Conservation (phyloP, 176 grass and related monocot genomes). For the Avena insularis region DNA sequence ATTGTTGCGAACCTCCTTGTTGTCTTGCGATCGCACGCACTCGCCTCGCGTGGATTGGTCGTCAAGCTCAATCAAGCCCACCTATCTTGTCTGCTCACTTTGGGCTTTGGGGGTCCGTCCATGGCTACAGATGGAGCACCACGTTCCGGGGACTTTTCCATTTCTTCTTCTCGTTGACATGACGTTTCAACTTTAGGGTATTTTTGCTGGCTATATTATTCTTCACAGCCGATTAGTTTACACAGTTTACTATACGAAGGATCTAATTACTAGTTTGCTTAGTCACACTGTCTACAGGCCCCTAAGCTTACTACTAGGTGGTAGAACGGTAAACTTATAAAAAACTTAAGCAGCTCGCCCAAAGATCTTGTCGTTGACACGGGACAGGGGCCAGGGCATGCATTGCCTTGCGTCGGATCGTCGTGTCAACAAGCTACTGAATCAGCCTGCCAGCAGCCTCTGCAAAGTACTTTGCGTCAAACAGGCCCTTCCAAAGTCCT, state of each 20-base stretch:
- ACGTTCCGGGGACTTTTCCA: too few species aligned
- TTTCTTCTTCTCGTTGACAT: too few species aligned
- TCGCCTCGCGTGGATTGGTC: conserved; percentile 10
- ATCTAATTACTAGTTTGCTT: too few species aligned
- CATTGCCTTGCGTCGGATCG: background rate
- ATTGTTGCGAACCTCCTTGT: conserved; percentile 56
- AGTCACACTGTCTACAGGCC: too few species aligned
- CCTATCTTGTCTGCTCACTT: conserved; percentile 49
- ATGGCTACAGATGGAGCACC: background rate
- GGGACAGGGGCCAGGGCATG: background rate
- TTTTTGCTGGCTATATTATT: too few species aligned
- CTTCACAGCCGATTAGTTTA: too few species aligned
- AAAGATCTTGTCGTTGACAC: background rate
- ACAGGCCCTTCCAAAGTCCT: conserved; percentile 36
- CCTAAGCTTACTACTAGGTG: background rate
- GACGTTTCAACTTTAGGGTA: too few species aligned
- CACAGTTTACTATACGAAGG: too few species aligned
- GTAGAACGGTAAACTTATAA: too few species aligned
- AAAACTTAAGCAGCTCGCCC: too few species aligned
- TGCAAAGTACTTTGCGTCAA: background rate
- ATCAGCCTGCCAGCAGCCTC: background rate
- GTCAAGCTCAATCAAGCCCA: conserved; percentile 44
- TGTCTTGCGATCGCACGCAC: conserved; percentile 35
- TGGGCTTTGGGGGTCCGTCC: conserved; percentile 32
- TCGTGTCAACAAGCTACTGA: background rate